Evolutionary conservation across 176 grass and related monocot genomes (phyloP).

Genomic region (Raddia guianensis): DNA sequence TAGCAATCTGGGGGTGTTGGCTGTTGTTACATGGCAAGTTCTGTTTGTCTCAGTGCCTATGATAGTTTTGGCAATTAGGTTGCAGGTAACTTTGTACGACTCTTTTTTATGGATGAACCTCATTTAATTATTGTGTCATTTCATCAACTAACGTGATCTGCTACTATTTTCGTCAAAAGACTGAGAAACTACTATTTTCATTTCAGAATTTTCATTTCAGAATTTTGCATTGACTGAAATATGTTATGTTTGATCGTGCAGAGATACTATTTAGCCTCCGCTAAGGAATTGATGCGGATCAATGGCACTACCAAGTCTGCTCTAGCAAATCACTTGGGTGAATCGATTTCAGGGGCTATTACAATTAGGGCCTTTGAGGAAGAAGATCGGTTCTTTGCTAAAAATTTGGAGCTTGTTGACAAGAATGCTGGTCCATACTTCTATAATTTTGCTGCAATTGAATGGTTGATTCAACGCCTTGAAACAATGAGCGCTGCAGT

Average conservation of each 20-base stretch:
- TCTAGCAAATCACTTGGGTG: slow-evolving; percentile 82
- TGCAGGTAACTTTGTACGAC: slow-evolving; percentile 59
- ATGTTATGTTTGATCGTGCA: slow-evolving; percentile 43
- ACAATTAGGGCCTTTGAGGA: slow-evolving; percentile 84
- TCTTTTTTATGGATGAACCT: not conserved
- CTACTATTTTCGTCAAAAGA: slow-evolving; percentile 5
- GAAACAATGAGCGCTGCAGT: slow-evolving; percentile 77
- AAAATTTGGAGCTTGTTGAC: slow-evolving; percentile 77
- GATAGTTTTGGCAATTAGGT: slow-evolving; percentile 63
- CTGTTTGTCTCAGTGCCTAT: slow-evolving; percentile 71
- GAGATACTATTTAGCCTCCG: slow-evolving; percentile 86
- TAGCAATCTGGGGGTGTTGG: slow-evolving; percentile 80
- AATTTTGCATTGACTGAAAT: slow-evolving; percentile 11
- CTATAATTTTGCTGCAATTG: slow-evolving; percentile 78
- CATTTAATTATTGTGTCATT: slow-evolving; percentile 7
- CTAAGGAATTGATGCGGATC: slow-evolving; percentile 95
- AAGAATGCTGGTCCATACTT: slow-evolving; percentile 84
- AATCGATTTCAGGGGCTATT: slow-evolving; percentile 79
- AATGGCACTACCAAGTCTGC: slow-evolving; percentile 96
- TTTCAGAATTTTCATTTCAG: slow-evolving; percentile 12
- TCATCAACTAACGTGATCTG: slow-evolving; percentile 24
- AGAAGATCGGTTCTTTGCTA: slow-evolving; percentile 83
- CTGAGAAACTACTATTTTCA: slow-evolving; percentile 4
- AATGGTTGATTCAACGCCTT: slow-evolving; percentile 86
- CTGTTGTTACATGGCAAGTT: slow-evolving; percentile 93